Conservation (phyloP, 1,284 basidiomycete genomes). For the Moesziomyces parantarcticus region DNA sequence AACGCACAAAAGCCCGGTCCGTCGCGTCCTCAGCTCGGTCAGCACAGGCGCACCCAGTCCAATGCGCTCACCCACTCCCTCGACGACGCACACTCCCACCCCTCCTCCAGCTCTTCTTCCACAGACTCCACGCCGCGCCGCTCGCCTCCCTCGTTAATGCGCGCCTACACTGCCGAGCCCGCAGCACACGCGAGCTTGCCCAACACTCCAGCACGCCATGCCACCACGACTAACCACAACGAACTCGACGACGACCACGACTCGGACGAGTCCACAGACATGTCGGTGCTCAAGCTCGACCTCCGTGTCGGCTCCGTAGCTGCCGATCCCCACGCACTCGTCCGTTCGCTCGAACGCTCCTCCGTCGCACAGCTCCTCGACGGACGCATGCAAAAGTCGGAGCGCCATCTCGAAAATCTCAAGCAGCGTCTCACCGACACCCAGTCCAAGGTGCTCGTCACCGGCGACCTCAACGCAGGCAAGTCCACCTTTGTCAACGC, state of each 20-base stretch:
- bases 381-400: slow-evolving; percentile 81
- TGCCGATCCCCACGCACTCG: slow-evolving; percentile 78
- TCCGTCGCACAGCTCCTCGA: slow-evolving; percentile 93
- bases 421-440: slow-evolving; percentile 88
- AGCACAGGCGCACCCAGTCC: slow-evolving; percentile 37
- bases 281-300: slow-evolving; percentile 82
- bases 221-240: slow-evolving; percentile 1
- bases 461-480: slow-evolving; percentile 98
- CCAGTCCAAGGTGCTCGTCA: slow-evolving; percentile 95
- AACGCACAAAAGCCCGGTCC: slow-evolving; percentile 5
- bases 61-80: slow-evolving; percentile 21
- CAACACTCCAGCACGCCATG: slow-evolving; percentile 35
- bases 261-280: slow-evolving; percentile 47
- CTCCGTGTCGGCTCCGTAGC: slow-evolving; percentile 80
- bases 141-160: slow-evolving; percentile 33
- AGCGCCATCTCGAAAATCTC: slow-evolving; percentile 85
- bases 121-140: slow-evolving; percentile 23
- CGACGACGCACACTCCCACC: slow-evolving; percentile 35
- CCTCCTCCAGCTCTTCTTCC: slow-evolving; percentile 1
- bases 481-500: slow-evolving; percentile 99
- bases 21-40: slow-evolving; percentile 13
- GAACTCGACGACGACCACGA: slow-evolving; percentile 18
- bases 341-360: slow-evolving; percentile 88
- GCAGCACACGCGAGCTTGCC: slow-evolving; percentile 37
- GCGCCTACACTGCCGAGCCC: slow-evolving; percentile 35